These are phyloP conservation scores for Marsdenia floribunda DNA, from an alignment of 257 asterid genomes.

Conservation along the genomic window DNA sequence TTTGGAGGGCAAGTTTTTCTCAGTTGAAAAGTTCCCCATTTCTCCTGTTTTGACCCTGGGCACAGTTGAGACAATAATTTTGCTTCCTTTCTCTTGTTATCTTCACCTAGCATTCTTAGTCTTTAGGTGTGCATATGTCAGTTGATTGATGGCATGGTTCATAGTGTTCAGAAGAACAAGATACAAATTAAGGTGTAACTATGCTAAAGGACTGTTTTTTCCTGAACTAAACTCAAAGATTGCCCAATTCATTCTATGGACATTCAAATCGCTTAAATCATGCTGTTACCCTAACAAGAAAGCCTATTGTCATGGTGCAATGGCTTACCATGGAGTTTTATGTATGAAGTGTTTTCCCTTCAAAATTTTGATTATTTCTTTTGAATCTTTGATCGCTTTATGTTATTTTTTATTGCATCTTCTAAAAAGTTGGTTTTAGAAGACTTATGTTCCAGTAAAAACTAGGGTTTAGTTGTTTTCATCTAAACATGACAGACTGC, in stretches of 20 bases:
- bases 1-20: background rate
- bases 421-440: background rate
- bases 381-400: background rate
- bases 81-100: background rate
- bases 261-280: background rate
- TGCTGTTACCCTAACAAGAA: conserved; percentile 1
- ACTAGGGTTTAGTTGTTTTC: background rate
- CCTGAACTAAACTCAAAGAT: background rate
- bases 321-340: background rate
- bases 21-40: background rate
- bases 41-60: background rate
- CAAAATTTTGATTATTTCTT: background rate
- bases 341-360: background rate
- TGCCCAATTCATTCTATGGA: background rate
- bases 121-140: background rate
- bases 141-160: background rate
- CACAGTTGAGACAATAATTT: background rate
- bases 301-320: background rate
- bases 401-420: background rate
- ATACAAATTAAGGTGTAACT: background rate
- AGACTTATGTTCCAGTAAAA: background rate
- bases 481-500: background rate
- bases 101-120: background rate
- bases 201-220: background rate
- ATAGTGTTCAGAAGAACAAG: background rate